These are phyloP conservation scores for Pisolithus orientalis DNA, from an alignment of 768 basidiomycete species.

Conservation along the genomic window DNA sequence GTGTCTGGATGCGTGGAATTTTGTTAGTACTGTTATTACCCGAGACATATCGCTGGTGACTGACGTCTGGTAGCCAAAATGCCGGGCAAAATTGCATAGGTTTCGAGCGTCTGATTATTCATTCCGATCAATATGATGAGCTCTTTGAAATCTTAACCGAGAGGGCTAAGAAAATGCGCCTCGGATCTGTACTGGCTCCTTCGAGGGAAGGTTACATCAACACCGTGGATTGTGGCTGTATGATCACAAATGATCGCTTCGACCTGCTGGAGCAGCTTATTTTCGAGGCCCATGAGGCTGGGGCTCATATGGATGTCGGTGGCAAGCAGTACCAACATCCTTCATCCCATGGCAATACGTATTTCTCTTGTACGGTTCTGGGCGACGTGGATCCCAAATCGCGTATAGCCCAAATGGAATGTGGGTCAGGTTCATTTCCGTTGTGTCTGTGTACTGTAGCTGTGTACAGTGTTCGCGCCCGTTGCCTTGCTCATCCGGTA, in stretches of 20 bases:
- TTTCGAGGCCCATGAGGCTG: slow-evolving; percentile 57
- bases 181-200: slow-evolving; percentile 67
- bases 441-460: not conserved
- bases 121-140: slow-evolving; percentile 67
- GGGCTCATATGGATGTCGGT: slow-evolving; percentile 57
- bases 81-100: slow-evolving; percentile 97
- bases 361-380: slow-evolving; percentile 84
- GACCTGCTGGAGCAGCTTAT: slow-evolving; percentile 62
- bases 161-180: slow-evolving; percentile 64
- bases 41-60: not conserved
- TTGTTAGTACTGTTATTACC: slow-evolving; percentile 54
- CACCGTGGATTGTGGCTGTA: slow-evolving; percentile 80
- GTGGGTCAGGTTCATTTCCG: slow-evolving; percentile 31
- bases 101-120: slow-evolving; percentile 89
- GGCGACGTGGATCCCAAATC: slow-evolving; percentile 67
- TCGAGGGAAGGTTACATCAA: slow-evolving; percentile 62
- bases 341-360: slow-evolving; percentile 66
- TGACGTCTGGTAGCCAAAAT: slow-evolving; percentile 58
- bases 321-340: slow-evolving; percentile 62
- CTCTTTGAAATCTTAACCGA: slow-evolving; percentile 60
- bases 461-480: slow-evolving; percentile 77
- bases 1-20: slow-evolving; percentile 84
- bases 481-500: slow-evolving; percentile 85
- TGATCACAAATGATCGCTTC: slow-evolving; percentile 78
- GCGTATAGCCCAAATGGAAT: slow-evolving; percentile 74